Evolutionary conservation across 192 early-diverging fungal genomes (phyloP), one percentile per base, ranked within the genome.

Genomic region (Rhizophagus prolifer): DNA sequence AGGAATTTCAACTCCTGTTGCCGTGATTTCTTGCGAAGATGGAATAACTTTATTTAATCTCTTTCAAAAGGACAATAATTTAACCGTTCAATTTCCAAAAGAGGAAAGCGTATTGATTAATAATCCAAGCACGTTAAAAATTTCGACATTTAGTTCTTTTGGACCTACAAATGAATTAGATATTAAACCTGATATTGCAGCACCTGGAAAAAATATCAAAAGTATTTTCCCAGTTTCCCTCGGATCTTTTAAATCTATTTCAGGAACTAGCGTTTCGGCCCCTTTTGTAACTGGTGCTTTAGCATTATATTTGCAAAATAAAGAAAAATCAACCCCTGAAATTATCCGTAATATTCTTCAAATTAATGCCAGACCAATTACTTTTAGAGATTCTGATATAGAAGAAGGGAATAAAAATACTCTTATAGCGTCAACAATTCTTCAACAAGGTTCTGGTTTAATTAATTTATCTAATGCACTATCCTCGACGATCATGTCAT

Each of bases 371-470:
- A 30, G 4, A 44, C 72, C 72, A 63, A 13, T 74, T 30, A 4
- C 5, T 26, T 46, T 70, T 19, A 74, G 44, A 38, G 12, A 61
- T 34, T 72, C 30, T 6, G 1, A 70, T 5, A 9, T 16, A 47
- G 46, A 58, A 41, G 30, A 54, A 72, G 25, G 5, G 23, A 30
- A 26, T 25, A 25, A 58, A 21, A 72, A 23, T 28, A 4, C 21
- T 36, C 30, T 59, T n/a, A 14, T 36, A 44, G 14, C 91, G 21
- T 88, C 72, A 25, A 38, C 92, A 19, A 90, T 90, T 14, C 83
- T 86, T 31, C 82, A 80, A 63, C 91, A 92, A 78, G 93, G 93
- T 9, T 84, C 83, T 59, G 96, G 96, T 23, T 82, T 96, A 31
- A 83, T 97, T 31, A 88, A 95, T 81, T 77, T 94, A 58, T 85